These are phyloP conservation scores for Umbelopsis sp. DNA, from an alignment of 371 early-diverging fungal genomes.

Conservation along the genomic window DNA sequence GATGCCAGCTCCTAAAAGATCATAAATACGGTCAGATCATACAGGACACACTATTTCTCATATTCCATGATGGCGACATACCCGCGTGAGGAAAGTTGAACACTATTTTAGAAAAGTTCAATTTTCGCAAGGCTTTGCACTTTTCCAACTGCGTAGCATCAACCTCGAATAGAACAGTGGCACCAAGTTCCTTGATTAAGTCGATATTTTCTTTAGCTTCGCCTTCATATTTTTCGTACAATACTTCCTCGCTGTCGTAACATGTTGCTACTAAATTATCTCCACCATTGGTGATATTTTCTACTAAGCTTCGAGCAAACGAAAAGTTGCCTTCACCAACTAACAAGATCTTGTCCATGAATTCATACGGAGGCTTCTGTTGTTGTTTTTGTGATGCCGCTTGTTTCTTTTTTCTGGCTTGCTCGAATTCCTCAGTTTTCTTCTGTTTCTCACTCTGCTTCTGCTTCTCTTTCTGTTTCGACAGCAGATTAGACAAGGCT, in stretches of 20 bases:
- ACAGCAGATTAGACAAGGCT: neutral
- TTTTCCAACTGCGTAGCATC: constrained; percentile 80
- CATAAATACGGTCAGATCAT: too few relatives aligned
- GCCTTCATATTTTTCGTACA: constrained; percentile 79
- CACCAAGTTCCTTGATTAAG: constrained; percentile 61
- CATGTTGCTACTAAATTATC: constrained; percentile 75
- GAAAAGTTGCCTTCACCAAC: constrained; percentile 90
- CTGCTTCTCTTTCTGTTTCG: constrained; percentile 24
- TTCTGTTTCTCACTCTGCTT: constrained; percentile 26
- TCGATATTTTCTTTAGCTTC: constrained; percentile 68
- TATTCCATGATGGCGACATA: constrained; percentile 21
- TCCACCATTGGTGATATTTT: constrained; percentile 48
- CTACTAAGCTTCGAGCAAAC: constrained; percentile 74
- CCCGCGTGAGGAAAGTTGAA: constrained; percentile 97
- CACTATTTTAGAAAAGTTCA: constrained; percentile 78
- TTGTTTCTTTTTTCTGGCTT: constrained; percentile 10
- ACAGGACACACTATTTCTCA: too few relatives aligned
- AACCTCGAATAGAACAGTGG: constrained; percentile 73
- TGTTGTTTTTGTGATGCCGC: constrained; percentile 21
- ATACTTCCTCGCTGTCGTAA: constrained; percentile 70
- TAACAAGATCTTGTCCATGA: constrained; percentile 60
- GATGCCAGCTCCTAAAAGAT: constrained; percentile 73
- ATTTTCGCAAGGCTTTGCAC: constrained; percentile 56
- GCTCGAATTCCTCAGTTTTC: constrained; percentile 14
- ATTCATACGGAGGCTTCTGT: constrained; percentile 45